phyloP scores from a whole-genome alignment of 2,329 filamentous ascomycete genomes.

The Helicocarpus griseus region DNA sequence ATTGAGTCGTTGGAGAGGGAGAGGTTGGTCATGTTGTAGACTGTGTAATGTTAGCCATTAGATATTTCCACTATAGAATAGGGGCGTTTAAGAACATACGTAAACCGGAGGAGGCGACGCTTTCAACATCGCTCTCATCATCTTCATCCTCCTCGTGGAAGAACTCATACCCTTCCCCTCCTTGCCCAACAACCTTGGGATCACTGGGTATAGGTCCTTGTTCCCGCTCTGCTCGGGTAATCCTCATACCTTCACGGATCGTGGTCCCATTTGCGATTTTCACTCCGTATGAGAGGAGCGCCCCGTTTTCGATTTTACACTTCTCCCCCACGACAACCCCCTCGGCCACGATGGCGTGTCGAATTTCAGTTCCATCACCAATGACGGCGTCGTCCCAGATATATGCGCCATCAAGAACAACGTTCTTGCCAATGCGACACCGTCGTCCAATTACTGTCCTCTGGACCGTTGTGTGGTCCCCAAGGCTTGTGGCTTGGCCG shows the following conservation, averaged over 20 bases:
- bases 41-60: slow-evolving; percentile 17
- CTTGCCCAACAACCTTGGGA: slow-evolving; percentile 45
- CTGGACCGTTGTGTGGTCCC: slow-evolving; percentile 57
- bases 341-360: slow-evolving; percentile 66
- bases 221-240: slow-evolving; percentile 37
- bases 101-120: slow-evolving; percentile 39
- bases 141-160: slow-evolving; percentile 55
- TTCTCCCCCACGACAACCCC: slow-evolving; percentile 61
- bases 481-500: slow-evolving; percentile 66
- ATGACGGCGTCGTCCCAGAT: slow-evolving; percentile 80
- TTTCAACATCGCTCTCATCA: slow-evolving; percentile 54
- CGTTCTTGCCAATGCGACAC: slow-evolving; percentile 79
- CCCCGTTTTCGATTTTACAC: slow-evolving; percentile 60
- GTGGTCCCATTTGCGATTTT: slow-evolving; percentile 54
- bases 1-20: slow-evolving; percentile 45
- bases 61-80: too few species aligned
- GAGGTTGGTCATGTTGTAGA: slow-evolving; percentile 43
- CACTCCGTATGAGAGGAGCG: slow-evolving; percentile 71
- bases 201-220: slow-evolving; percentile 38
- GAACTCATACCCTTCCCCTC: slow-evolving; percentile 55
- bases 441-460: slow-evolving; percentile 74
- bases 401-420: slow-evolving; percentile 67
- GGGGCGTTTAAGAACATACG: slow-evolving; percentile 3
- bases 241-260: slow-evolving; percentile 30
- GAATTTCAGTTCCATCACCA: slow-evolving; percentile 62